A percentile compares a stretch with the other conserved stretches of the same genome.
Conservation (phyloP, 495 filamentous ascomycete genomes). For the Neurospora sp. region DNA sequence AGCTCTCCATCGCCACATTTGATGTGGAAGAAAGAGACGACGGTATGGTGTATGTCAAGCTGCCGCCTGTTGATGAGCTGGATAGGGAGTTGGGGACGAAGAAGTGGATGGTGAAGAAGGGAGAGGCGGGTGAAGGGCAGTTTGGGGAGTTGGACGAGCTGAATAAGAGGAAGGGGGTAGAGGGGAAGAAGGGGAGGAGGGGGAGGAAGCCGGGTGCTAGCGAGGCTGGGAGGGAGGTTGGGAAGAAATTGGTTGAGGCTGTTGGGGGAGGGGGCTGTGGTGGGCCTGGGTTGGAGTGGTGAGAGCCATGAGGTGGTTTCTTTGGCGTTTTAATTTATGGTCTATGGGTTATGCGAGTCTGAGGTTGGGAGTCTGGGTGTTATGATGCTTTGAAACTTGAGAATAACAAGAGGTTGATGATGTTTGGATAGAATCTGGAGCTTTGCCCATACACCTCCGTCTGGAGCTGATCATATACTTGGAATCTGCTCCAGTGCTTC, state of each 20-base stretch:
- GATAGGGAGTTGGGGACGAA: slow-evolving; percentile 73
- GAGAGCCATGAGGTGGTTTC: background rate
- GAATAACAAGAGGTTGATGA: background rate
- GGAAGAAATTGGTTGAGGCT: slow-evolving; percentile 32
- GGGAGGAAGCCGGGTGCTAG: slow-evolving; percentile 29
- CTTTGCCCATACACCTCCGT: background rate
- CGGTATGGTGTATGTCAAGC: slow-evolving; percentile 75
- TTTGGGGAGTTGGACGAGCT: slow-evolving; percentile 64
- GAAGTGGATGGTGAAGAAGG: slow-evolving; percentile 75
- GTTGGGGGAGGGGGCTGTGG: slow-evolving; percentile 32
- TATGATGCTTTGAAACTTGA: background rate
- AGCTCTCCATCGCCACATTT: slow-evolving; percentile 79
- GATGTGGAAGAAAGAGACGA: slow-evolving; percentile 68
- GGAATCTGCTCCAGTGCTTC: background rate
- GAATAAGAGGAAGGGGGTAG: slow-evolving; percentile 13
- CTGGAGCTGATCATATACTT: background rate
- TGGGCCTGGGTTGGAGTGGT: slow-evolving; percentile 52
- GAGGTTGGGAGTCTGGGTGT: background rate
- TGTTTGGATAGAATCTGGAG: background rate
- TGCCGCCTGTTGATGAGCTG: slow-evolving; percentile 79
- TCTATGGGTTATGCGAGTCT: background rate
- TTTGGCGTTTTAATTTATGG: background rate
- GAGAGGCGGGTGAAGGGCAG: slow-evolving; percentile 48
- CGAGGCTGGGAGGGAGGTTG: slow-evolving; percentile 26
- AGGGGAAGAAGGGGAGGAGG: slow-evolving; percentile 26